These are phyloP conservation scores for Colletotrichum lupini DNA, from an alignment of 2,329 filamentous ascomycete species.

Conservation along the genomic window DNA sequence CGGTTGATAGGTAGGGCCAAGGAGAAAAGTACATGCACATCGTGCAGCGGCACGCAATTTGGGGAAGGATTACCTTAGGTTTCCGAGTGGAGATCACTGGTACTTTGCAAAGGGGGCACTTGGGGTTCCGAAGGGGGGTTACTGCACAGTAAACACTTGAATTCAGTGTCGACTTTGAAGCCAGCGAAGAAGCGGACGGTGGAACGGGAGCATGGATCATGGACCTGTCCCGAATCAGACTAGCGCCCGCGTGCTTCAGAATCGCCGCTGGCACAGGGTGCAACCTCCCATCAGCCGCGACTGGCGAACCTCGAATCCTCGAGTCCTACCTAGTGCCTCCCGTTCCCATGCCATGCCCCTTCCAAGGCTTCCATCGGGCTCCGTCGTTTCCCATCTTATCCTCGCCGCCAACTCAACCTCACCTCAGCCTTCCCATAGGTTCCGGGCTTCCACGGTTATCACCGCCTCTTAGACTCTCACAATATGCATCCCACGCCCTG, in stretches of 20 bases:
- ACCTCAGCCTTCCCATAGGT: not conserved
- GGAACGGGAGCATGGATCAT: conserved; percentile 26
- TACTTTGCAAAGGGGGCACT: not conserved
- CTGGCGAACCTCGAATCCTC: conserved; percentile 9
- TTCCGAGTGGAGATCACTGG: not conserved
- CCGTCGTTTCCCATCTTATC: not conserved
- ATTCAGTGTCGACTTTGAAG: not conserved
- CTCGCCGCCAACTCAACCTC: not conserved
- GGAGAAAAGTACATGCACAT: not conserved
- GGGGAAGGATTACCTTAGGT: conserved; percentile 9
- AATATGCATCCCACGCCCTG: not conserved
- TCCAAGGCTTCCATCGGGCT: not conserved
- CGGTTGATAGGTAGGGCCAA: conserved; percentile 16
- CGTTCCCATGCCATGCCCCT: too few relatives aligned
- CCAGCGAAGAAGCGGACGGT: not conserved
- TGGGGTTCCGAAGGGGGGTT: not conserved
- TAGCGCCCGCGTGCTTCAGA: conserved; percentile 13
- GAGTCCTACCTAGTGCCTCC: not conserved
- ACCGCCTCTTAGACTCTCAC: not conserved
- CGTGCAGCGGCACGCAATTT: conserved; percentile 10
- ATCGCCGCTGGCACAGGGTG: conserved; percentile 11
- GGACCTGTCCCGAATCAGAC: conserved; percentile 16
- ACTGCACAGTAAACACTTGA: not conserved
- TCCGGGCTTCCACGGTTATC: not conserved
- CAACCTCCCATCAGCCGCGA: conserved; percentile 25